Conservation (phyloP, 441 rosid species). For the Capsella rubella region DNA sequence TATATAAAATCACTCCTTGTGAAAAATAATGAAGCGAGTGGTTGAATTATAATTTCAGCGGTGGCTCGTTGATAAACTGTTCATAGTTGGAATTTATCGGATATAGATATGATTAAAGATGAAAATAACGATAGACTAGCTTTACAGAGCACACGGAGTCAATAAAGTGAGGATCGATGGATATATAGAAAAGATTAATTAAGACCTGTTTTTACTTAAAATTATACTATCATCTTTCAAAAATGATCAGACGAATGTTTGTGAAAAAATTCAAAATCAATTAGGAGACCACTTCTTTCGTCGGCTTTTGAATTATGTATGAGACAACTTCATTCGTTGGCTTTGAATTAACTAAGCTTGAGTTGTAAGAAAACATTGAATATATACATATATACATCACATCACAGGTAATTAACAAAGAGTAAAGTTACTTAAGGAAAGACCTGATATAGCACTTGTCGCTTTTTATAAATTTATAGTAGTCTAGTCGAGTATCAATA, state of each 20-base stretch:
- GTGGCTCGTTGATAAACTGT: neutral
- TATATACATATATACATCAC: neutral
- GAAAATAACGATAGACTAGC: neutral
- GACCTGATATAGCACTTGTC: neutral
- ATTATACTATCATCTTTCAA: neutral
- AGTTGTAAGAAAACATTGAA: neutral
- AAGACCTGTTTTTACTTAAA: neutral
- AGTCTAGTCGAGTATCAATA: too few species aligned
- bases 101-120: neutral
- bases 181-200: too few species aligned
- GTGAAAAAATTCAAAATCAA: neutral
- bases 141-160: neutral
- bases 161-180: neutral
- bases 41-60: neutral
- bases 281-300: too few species aligned
- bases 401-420: neutral
- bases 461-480: too few species aligned
- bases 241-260: neutral
- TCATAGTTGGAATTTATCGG: neutral
- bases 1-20: neutral
- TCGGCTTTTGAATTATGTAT: too few species aligned
- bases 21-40: neutral
- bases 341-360: neutral
- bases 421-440: neutral
- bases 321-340: neutral